Base-by-base conservation (phyloP, 1,284 basidiomycete species). In the Malassezia japonica region DNA sequence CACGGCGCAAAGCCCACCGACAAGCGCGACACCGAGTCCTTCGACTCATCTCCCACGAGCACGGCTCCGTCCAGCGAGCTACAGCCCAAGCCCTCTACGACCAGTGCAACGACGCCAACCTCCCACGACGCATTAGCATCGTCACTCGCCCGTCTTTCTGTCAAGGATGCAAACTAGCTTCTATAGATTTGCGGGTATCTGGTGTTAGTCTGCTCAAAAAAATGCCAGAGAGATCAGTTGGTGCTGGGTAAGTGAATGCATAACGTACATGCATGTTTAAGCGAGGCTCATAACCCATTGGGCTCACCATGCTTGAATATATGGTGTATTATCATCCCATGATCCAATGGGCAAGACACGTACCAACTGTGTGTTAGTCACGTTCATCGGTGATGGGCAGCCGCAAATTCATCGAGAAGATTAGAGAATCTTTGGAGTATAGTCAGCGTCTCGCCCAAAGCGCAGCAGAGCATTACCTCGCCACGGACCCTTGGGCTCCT, bases 191-290 rank as follows among this genome's bases (percentile, higher is more conserved):
- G n/a, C 10, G 44, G 38, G 38, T 40, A 40, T 40, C 38, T 40
- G 38, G 12, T 5, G 27, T 40, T 40, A 40, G 38, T 23, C 5
- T 40, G 38, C 27, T 24, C 38, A 24, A 15, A 18, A 12, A 12
- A 27, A 24, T 10, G 13, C 4, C 16, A 18, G 16, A 27, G 38
- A 18, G 40, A 29, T 53, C 50, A 53, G 50, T 47, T 53, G 50
- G 50, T 53, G 50, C 48, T 50, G 21, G 36, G 41, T 50, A 8
- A 45, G 41, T 27, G n/a, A n/a, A 15, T 18, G 24, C 24, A 5
- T 3, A 3, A 50, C 48, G 41, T 45, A 50, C 48, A 53, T 53
- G 50, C 50, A 53, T 53, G 50, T 46, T 52, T 47, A 43, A 50
- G 46, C 50, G 4, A 25, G 50, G 50, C 50, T 47, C 50, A 53